Base-by-base conservation (phyloP, 495 filamentous ascomycete genomes). In the Annulohypoxylon moriforme region DNA sequence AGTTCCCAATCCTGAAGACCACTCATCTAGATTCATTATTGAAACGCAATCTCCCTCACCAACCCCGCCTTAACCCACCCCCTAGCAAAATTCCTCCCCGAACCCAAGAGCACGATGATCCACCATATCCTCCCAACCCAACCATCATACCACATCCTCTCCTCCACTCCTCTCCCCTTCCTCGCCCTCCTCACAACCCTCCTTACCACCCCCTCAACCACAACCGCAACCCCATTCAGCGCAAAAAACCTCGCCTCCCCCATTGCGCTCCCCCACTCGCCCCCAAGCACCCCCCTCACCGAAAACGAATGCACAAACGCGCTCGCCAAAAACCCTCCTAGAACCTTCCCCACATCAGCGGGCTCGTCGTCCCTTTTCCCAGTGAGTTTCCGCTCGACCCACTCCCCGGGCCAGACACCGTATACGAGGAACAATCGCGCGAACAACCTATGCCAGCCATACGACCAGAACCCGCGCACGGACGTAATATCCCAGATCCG, bases 321-420 rank as follows among this genome's bases (percentile, higher is more conserved):
- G 16, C 69, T 72, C 1, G 60, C 63, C 5, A 72, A 58, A 20
- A 72, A 72, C 2, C 69, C 69, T 0, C 69, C 69, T 1, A 72
- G 22, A 0, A 72, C 64, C 22, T 72, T 72, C 0, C 69, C 69
- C 20, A 72, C 69, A 16, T 72, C 69, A 0, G 69, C 69, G 0
- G 69, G 60, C 29, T 72, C 69, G 11, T 42, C 34, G 4, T 8
- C 4, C 2, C 46, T 0, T 52, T 72, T 72, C 33, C 64, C 59
- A 24, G 36, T 56, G 14, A 72, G 9, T 5, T 33, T 64, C n/a
- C 69, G 36, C 60, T 72, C 69, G 1, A 60, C 18, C 69, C 69
- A 72, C 47, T 72, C 69, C 2, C 69, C 69, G 4, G 69, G 69
- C 69, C 69, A 68, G n/a, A 72, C 64, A 14, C 69, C 69, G 38